A percentile compares a stretch with the other conserved stretches of the same genome.
These are phyloP conservation scores for Aureobasidium zeae DNA, from an alignment of 2,329 filamentous ascomycete genomes.

Conservation along the genomic window DNA sequence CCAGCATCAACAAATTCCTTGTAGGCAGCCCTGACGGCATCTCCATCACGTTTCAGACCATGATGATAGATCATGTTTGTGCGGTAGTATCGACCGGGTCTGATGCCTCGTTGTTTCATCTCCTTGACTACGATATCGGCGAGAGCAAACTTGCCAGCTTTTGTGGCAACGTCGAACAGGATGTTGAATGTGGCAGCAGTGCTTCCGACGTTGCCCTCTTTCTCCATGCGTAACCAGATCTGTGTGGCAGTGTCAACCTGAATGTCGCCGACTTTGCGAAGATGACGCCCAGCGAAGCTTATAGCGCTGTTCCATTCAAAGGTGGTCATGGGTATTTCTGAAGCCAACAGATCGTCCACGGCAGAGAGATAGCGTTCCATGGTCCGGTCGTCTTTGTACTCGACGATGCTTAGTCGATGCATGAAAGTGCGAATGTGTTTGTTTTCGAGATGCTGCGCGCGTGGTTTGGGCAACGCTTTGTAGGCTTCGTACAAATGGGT, in stretches of 20 bases:
- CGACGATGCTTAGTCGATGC: conserved; percentile 56
- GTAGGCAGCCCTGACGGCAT: conserved; percentile 68
- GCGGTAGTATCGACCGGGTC: conserved; percentile 69
- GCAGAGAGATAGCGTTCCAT: conserved; percentile 79
- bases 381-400: conserved; percentile 37
- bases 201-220: conserved; percentile 52
- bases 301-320: conserved; percentile 80
- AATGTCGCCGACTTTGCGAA: conserved; percentile 46
- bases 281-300: conserved; percentile 65
- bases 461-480: conserved; percentile 43
- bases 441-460: conserved; percentile 42
- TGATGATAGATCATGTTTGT: conserved; percentile 76
- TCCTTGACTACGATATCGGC: conserved; percentile 79
- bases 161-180: conserved; percentile 79
- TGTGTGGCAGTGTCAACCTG: conserved; percentile 62
- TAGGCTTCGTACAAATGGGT: conserved; percentile 46
- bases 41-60: conserved; percentile 63
- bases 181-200: conserved; percentile 86
- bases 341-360: conserved; percentile 70
- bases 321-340: conserved; percentile 57
- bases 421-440: conserved; percentile 54
- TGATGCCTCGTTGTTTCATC: conserved; percentile 60
- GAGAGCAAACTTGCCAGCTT: conserved; percentile 71
- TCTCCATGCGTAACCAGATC: conserved; percentile 87
- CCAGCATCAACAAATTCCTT: conserved; percentile 72